Conservation (phyloP, 2,329 filamentous ascomycete genomes). For the Alternaria viburni region DNA sequence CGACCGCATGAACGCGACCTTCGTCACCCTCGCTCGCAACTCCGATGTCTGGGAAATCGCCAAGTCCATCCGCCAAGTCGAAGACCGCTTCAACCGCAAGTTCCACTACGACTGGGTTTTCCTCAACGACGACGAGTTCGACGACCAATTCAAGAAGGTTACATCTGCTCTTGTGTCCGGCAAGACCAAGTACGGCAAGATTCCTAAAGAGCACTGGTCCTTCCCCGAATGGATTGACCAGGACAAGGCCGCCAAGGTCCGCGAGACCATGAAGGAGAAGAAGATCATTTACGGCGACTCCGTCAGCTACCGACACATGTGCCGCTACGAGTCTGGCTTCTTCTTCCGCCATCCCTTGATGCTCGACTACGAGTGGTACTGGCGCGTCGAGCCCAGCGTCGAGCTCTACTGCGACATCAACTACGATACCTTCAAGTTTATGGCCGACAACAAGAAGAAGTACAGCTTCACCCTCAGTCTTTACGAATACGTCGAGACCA, state of each 20-base stretch:
- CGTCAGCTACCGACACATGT: constrained; percentile 98
- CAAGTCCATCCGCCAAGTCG: constrained; percentile 91
- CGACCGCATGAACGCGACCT: constrained; percentile 92
- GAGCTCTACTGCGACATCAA: constrained; percentile 95
- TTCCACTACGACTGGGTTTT: constrained; percentile 99
- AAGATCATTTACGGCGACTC: constrained; percentile 99
- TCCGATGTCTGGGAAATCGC: constrained; percentile 95
- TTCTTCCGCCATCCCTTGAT: constrained; percentile 96
- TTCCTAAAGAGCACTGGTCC: constrained; percentile 93
- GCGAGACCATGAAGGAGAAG: constrained; percentile 89
- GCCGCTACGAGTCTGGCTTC: constrained; percentile 97
- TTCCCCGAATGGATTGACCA: constrained; percentile 96
- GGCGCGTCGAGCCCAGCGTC: constrained; percentile 96
- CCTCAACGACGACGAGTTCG: constrained; percentile 93
- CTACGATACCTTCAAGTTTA: constrained; percentile 95
- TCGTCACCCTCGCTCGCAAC: constrained; percentile 94
- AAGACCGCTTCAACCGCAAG: constrained; percentile 96
- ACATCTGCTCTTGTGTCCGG: constrained; percentile 90
- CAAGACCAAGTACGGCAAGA: constrained; percentile 87
- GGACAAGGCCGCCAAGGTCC: constrained; percentile 86
- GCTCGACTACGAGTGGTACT: constrained; percentile 98
- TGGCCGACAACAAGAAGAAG: constrained; percentile 96
- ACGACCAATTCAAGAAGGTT: constrained; percentile 90
- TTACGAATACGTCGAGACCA: constrained; percentile 96
- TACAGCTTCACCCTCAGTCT: constrained; percentile 96